Evolutionary conservation across 139 green algal genomes (phyloP).

Genomic region (Coelastrella sp.): DNA sequence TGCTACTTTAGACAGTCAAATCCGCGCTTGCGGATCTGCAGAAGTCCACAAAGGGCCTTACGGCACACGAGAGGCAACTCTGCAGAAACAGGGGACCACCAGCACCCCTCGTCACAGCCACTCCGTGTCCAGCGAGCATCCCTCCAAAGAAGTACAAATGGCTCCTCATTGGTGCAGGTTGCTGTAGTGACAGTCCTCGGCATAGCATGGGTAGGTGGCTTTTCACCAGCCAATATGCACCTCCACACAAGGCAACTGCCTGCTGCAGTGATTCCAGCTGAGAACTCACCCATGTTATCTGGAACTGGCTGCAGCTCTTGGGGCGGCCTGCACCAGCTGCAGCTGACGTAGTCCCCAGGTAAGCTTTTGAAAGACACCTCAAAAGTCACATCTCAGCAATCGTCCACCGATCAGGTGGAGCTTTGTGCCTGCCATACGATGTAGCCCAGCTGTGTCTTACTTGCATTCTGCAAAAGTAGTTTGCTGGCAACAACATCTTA

Average conservation of each 20-base stretch:
- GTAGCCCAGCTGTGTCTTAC: too few species aligned
- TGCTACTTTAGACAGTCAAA: too few species aligned
- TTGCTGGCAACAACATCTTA: too few species aligned
- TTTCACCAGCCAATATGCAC: neutral
- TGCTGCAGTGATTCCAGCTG: neutral
- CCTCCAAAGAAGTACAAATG: neutral
- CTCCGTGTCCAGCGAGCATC: neutral
- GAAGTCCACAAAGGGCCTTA: neutral
- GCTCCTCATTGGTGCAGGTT: neutral
- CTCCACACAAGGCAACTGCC: too few species aligned
- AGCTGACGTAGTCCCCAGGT: slow-evolving; percentile 12
- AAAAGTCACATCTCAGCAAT: neutral
- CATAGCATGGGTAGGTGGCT: neutral
- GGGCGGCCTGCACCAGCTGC: neutral
- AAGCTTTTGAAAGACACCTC: neutral
- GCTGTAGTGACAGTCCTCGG: neutral
- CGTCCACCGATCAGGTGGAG: too few species aligned
- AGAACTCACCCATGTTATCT: neutral
- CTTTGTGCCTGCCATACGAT: too few species aligned
- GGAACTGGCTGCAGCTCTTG: neutral
- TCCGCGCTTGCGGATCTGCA: too few species aligned
- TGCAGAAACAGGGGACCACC: neutral
- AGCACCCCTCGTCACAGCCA: neutral
- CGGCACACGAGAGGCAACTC: neutral
- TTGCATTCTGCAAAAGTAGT: too few species aligned